These are phyloP conservation scores for Schoenoplectus tabernaemontani DNA, from an alignment of 202 grass and related monocot species.

Conservation along the genomic window DNA sequence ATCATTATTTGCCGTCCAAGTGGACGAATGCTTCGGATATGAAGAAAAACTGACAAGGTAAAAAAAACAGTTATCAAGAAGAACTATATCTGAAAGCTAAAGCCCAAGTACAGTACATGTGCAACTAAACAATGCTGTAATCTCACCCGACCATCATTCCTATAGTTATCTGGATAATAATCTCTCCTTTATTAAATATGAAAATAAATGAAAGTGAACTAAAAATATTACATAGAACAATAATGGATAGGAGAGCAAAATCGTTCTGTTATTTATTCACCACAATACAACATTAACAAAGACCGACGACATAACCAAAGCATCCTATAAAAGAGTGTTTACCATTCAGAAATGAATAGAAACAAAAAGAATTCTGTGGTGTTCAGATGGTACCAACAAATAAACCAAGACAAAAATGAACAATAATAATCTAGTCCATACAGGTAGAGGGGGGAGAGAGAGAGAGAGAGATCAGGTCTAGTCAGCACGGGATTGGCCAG, in stretches of 20 bases:
- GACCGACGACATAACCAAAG: not conserved
- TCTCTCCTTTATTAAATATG: too few species aligned
- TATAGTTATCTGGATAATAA: too few species aligned
- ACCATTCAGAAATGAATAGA: slow-evolving; percentile 17
- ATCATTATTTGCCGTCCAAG: not conserved
- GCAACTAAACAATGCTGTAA: too few species aligned
- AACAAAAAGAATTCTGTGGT: slow-evolving; percentile 8
- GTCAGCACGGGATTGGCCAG: slow-evolving; percentile 86
- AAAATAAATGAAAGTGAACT: too few species aligned
- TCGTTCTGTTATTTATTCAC: slow-evolving; percentile 25
- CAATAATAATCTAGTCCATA: slow-evolving; percentile 1
- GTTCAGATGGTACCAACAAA: slow-evolving; percentile 11
- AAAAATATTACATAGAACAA: too few species aligned
- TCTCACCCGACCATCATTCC: too few species aligned
- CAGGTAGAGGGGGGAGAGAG: too few species aligned
- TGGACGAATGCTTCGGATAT: slow-evolving; percentile 46
- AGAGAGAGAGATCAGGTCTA: too few species aligned
- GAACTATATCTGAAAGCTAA: too few species aligned
- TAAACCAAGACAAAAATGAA: slow-evolving; percentile 16
- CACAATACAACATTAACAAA: slow-evolving; percentile 17
- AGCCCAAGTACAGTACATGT: too few species aligned
- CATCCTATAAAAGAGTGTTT: not conserved
- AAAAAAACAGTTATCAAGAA: not conserved
- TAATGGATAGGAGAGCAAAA: slow-evolving; percentile 22
- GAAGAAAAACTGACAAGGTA: slow-evolving; percentile 58